Conservation (phyloP, 192 early-diverging fungal species). For the Backusella circina region DNA sequence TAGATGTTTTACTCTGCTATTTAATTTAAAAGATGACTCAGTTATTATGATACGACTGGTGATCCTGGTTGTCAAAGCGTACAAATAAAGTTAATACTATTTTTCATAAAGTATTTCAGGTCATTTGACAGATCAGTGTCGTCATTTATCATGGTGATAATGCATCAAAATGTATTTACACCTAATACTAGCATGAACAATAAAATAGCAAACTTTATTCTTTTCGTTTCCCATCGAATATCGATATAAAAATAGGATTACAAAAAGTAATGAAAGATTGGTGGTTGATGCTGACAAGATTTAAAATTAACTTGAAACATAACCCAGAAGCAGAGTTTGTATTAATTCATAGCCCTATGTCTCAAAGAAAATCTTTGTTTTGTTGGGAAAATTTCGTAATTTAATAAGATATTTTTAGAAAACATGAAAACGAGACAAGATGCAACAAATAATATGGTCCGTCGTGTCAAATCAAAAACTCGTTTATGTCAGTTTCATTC, state of each 20-base stretch:
- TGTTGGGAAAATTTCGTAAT: neutral
- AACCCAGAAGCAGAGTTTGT: neutral
- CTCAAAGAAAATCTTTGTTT: neutral
- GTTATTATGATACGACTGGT: neutral
- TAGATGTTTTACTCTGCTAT: neutral
- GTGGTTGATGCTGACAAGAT: neutral
- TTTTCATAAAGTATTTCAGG: neutral
- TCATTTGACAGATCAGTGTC: neutral
- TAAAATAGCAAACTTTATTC: neutral
- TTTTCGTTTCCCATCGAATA: neutral
- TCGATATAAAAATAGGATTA: neutral
- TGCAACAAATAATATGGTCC: neutral
- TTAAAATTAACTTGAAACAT: neutral
- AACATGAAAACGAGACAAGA: neutral
- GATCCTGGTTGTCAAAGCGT: neutral
- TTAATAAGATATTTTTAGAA: neutral
- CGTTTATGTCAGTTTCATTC: neutral
- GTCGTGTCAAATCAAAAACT: neutral
- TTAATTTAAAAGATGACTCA: neutral
- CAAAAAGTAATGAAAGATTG: neutral
- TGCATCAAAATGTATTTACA: neutral
- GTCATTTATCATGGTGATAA: too few relatives aligned
- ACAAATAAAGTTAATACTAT: neutral
- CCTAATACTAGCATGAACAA: neutral
- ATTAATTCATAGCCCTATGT: neutral